A percentile compares a stretch with the other conserved stretches of the same genome.
Evolutionary conservation across 169 alveolate species (phyloP).

Genomic region (Cryptosporidium meleagridis): DNA sequence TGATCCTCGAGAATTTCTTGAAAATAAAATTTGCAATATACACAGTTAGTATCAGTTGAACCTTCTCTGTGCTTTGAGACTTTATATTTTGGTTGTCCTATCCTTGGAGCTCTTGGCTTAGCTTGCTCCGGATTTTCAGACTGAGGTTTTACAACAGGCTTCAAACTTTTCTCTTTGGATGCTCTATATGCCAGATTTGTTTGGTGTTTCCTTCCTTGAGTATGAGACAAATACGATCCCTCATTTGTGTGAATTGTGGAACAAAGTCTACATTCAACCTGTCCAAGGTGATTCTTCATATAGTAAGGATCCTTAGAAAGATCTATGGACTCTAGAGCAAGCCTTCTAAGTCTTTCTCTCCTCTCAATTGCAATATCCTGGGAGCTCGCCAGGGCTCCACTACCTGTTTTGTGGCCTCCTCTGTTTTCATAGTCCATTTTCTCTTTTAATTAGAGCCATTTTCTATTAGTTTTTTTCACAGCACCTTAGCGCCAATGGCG

Average conservation of each 20-base stretch:
- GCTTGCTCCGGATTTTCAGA: constrained; percentile 75
- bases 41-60: constrained; percentile 9
- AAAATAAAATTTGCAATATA: constrained; percentile 35
- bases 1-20: constrained; percentile 74
- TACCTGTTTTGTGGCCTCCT: constrained; percentile 97
- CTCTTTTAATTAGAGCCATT: background rate
- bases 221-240: constrained; percentile 97
- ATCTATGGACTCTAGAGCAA: constrained; percentile 95
- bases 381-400: constrained; percentile 96
- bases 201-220: constrained; percentile 98
- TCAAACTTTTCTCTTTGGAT: constrained; percentile 92
- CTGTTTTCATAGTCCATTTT: constrained; percentile 96
- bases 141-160: constrained; percentile 82
- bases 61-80: constrained; percentile 63
- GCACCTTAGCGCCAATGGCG: constrained; percentile 13
- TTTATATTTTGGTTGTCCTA: constrained; percentile 73
- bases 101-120: constrained; percentile 77
- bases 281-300: constrained; percentile 89
- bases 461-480: background rate
- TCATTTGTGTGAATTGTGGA: constrained; percentile 98
- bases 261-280: constrained; percentile 93
- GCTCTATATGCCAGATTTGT: constrained; percentile 95
- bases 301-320: constrained; percentile 90
- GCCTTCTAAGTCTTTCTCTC: constrained; percentile 93
- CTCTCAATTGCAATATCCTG: constrained; percentile 94